Conservation (phyloP, 805 yeast genomes). For the Tetrapisispora taiwanensis region DNA sequence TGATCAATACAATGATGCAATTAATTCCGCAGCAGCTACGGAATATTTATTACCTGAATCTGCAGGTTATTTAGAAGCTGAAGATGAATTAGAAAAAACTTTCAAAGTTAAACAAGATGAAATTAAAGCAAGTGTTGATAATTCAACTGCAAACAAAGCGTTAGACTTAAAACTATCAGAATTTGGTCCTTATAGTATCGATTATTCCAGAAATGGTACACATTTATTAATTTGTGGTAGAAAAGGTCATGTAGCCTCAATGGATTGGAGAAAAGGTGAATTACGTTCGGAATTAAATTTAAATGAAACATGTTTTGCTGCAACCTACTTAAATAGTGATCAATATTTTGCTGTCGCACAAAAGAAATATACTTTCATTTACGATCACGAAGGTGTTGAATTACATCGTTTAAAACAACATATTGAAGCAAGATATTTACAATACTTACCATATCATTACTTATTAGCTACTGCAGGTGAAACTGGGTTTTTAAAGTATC, state of each 20-base stretch:
- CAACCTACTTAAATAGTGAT: slow-evolving; percentile 82
- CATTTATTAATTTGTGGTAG: slow-evolving; percentile 74
- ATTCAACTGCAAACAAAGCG: slow-evolving; percentile 60
- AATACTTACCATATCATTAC: slow-evolving; percentile 88
- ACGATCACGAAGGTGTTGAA: slow-evolving; percentile 86
- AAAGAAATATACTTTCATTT: slow-evolving; percentile 84
- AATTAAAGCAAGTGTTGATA: slow-evolving; percentile 65
- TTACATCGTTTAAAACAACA: slow-evolving; percentile 86
- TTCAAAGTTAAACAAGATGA: slow-evolving; percentile 76
- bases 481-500: slow-evolving; percentile 81
- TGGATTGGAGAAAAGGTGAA: slow-evolving; percentile 89
- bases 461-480: slow-evolving; percentile 80
- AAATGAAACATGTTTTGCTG: slow-evolving; percentile 84
- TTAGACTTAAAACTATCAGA: slow-evolving; percentile 63
- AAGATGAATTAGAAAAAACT: slow-evolving; percentile 85
- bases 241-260: slow-evolving; percentile 90
- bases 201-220: slow-evolving; percentile 83
- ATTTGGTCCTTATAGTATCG: slow-evolving; percentile 77
- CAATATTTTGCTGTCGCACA: slow-evolving; percentile 96
- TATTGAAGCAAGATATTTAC: slow-evolving; percentile 70
- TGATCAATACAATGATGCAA: slow-evolving; percentile 63
- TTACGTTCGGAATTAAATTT: slow-evolving; percentile 74
- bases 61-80: slow-evolving; percentile 82
- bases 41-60: slow-evolving; percentile 80
- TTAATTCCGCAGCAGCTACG: slow-evolving; percentile 75